A percentile compares a stretch with the other conserved stretches of the same genome.
These are phyloP conservation scores for Cairneyella variabilis DNA, from an alignment of 495 filamentous ascomycete genomes.

Conservation along the genomic window DNA sequence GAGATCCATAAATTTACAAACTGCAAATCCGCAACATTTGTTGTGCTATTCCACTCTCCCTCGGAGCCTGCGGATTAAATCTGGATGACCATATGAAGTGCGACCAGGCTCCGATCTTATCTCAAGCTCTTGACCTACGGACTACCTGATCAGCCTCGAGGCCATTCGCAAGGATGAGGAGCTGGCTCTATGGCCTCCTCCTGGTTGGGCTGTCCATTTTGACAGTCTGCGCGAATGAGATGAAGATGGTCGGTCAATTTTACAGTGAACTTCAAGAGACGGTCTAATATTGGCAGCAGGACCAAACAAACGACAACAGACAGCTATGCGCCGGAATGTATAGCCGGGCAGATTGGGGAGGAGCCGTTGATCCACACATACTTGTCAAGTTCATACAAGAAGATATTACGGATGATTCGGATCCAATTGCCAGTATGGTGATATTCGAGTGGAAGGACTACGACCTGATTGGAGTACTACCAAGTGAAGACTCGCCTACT, in stretches of 20 bases:
- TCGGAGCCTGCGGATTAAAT: conserved; percentile 6
- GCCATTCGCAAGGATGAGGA: conserved; percentile 43
- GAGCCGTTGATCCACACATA: conserved; percentile 84
- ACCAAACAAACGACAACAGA: conserved; percentile 68
- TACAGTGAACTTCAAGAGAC: conserved; percentile 9
- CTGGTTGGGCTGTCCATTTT: conserved; percentile 49
- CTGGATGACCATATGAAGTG: conserved; percentile 16
- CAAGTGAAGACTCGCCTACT: conserved; percentile 29
- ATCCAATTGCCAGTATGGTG: conserved; percentile 77
- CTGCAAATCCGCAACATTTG: too few relatives aligned
- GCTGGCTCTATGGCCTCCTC: conserved; percentile 46
- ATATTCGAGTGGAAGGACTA: conserved; percentile 94
- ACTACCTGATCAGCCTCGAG: conserved; percentile 20
- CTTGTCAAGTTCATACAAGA: conserved; percentile 71
- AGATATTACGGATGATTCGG: conserved; percentile 48
- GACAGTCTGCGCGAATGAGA: conserved; percentile 50
- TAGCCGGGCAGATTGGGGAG: conserved; percentile 83
- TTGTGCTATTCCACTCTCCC: too few relatives aligned
- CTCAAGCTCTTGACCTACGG: background rate
- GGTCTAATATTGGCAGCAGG: conserved; percentile 38
- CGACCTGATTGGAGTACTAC: conserved; percentile 61
- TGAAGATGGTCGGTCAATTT: conserved; percentile 62
- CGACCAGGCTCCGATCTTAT: background rate
- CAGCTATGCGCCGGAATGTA: conserved; percentile 99
- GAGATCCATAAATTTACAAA: too few relatives aligned